Conservation (phyloP, 2,329 filamentous ascomycete species). For the Pseudogymnoascus sp. region DNA sequence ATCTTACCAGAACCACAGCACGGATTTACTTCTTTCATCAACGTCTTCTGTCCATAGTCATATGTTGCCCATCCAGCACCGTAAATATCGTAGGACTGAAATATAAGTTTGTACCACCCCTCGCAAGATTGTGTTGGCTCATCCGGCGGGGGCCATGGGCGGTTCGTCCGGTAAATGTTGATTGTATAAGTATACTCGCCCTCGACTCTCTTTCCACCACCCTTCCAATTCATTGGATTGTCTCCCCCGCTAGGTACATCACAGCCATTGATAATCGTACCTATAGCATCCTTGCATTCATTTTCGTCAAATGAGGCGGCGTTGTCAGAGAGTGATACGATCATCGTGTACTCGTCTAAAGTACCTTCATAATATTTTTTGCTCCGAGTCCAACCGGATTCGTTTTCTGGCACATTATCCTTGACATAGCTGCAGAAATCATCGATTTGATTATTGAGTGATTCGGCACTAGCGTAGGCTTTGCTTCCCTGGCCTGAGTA, state of each 20-base stretch:
- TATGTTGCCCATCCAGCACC: conserved; percentile 24
- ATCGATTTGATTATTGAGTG: conserved; percentile 23
- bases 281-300: conserved; percentile 15
- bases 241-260: conserved; percentile 20
- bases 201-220: conserved; percentile 21
- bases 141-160: conserved; percentile 22
- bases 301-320: conserved; percentile 14
- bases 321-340: neutral
- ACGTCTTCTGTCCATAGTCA: conserved; percentile 23
- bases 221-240: conserved; percentile 30
- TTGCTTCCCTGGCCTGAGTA: conserved; percentile 15
- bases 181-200: conserved; percentile 25
- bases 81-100: conserved; percentile 20
- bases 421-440: conserved; percentile 24
- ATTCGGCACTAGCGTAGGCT: conserved; percentile 20
- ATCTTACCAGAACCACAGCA: conserved; percentile 18
- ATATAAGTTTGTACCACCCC: conserved; percentile 19
- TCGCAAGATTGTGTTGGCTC: conserved; percentile 19
- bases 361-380: conserved; percentile 25
- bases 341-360: neutral
- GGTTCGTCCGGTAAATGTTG: conserved; percentile 16
- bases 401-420: conserved; percentile 8
- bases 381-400: conserved; percentile 18
- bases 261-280: conserved; percentile 25
- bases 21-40: conserved; percentile 17